Evolutionary conservation across 176 grass and related monocot genomes (phyloP).

Genomic region (Oryza glumipatula): DNA sequence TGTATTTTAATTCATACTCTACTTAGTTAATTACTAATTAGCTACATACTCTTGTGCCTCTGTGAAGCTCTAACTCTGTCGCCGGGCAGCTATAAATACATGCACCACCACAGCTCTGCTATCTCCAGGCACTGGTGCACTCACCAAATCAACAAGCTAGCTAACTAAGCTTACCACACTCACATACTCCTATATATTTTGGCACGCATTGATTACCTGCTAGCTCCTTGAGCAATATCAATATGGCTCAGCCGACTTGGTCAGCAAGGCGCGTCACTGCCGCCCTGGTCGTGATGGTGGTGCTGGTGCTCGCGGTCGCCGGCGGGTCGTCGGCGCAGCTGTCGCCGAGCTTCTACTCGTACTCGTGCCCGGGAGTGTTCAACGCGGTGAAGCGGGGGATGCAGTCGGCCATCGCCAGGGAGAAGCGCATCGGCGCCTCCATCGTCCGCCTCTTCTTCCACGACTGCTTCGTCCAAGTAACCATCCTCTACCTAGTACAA

Average conservation of each 20-base stretch:
- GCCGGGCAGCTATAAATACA: background rate
- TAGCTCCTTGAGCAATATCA: background rate
- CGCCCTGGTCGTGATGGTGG: background rate
- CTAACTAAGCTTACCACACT: background rate
- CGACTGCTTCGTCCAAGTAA: slow-evolving; percentile 71
- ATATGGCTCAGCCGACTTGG: background rate
- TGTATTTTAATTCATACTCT: no score
- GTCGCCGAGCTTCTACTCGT: slow-evolving; percentile 57
- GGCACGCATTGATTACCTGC: background rate
- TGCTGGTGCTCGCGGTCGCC: background rate
- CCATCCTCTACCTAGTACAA: no score
- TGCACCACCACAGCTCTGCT: background rate
- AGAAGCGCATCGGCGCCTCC: slow-evolving; percentile 82
- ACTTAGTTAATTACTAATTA: no score
- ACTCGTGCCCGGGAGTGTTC: slow-evolving; percentile 62
- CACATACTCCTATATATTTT: no score
- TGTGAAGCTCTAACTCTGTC: no score
- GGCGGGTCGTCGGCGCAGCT: slow-evolving; percentile 45
- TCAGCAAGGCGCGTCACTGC: background rate
- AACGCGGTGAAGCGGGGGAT: slow-evolving; percentile 50
- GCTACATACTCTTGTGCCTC: no score
- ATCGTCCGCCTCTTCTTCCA: slow-evolving; percentile 91
- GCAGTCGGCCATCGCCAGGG: slow-evolving; percentile 47
- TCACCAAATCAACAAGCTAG: background rate
- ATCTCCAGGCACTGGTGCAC: background rate